Percentiles rank a stretch among this genome's conserved stretches.
Evolutionary conservation across 2,329 filamentous ascomycete species (phyloP).

Genomic region (Raffaelea ambrosiae): DNA sequence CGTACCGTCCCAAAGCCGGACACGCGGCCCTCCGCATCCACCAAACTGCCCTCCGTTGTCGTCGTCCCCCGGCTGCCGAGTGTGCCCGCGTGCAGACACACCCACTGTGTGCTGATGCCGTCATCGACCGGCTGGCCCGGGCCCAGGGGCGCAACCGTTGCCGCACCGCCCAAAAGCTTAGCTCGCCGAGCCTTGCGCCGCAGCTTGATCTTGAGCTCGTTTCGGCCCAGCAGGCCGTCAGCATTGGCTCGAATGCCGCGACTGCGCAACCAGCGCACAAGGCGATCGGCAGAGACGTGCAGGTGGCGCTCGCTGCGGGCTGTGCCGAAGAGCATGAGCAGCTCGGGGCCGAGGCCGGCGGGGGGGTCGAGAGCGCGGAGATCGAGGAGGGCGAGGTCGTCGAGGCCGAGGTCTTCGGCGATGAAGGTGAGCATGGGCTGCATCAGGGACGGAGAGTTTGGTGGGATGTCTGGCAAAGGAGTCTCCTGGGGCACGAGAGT

Average conservation of each 20-base stretch:
- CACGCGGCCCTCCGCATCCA: conserved; percentile 46
- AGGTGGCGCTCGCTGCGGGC: conserved; percentile 89
- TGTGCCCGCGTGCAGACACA: conserved; percentile 82
- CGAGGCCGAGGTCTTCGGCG: conserved; percentile 77
- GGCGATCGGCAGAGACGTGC: conserved; percentile 81
- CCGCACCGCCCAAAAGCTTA: conserved; percentile 74
- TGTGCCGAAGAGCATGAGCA: conserved; percentile 89
- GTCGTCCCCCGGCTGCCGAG: conserved; percentile 41
- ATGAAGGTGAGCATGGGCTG: conserved; percentile 66
- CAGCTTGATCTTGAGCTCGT: conserved; percentile 84
- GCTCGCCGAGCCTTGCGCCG: conserved; percentile 72
- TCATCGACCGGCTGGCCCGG: conserved; percentile 50
- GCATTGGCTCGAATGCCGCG: conserved; percentile 68
- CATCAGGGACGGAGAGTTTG: conserved; percentile 62
- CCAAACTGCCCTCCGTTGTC: conserved; percentile 32
- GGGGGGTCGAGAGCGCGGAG: conserved; percentile 78
- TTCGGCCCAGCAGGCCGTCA: conserved; percentile 80
- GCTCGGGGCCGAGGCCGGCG: conserved; percentile 75
- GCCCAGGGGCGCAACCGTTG: conserved; percentile 46
- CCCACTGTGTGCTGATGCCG: conserved; percentile 88
- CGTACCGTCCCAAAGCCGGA: conserved; percentile 63
- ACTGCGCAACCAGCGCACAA: conserved; percentile 76
- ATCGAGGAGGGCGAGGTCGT: conserved; percentile 73
- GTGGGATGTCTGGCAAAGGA: conserved; percentile 48
- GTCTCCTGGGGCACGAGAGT: conserved; percentile 36